A percentile compares a stretch with the other conserved stretches of the same genome.
These are phyloP conservation scores for Gryganskiella cystojenkinii DNA, from an alignment of 192 early-diverging fungal species.

Conservation along the genomic window DNA sequence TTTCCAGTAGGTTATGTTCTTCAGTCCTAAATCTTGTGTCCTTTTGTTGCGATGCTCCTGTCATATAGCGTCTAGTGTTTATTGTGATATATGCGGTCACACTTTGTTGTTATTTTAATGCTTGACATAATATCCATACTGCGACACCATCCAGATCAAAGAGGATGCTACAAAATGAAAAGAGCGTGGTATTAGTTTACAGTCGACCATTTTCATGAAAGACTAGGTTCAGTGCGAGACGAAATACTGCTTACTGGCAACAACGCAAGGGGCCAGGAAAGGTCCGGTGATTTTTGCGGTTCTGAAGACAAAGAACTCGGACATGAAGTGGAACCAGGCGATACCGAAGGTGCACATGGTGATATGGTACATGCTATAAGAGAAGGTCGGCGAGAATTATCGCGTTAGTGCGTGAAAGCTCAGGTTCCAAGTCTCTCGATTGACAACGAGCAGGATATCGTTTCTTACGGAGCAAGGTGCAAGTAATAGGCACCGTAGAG, in stretches of 20 bases:
- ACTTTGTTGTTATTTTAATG: slow-evolving; percentile 3
- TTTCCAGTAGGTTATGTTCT: too few relatives aligned
- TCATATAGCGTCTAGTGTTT: neutral
- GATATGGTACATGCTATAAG: slow-evolving; percentile 63
- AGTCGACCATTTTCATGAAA: neutral
- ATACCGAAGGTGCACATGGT: slow-evolving; percentile 76
- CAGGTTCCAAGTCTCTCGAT: neutral
- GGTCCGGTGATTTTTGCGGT: slow-evolving; percentile 70
- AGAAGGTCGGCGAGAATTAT: slow-evolving; percentile 17
- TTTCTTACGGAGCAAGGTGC: slow-evolving; percentile 67
- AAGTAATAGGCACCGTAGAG: slow-evolving; percentile 91
- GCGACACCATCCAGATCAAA: slow-evolving; percentile 53
- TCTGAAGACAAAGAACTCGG: slow-evolving; percentile 73
- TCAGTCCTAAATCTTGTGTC: too few relatives aligned
- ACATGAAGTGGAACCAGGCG: slow-evolving; percentile 74
- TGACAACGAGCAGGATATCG: neutral
- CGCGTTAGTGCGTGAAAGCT: neutral
- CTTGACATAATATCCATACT: slow-evolving; percentile 52
- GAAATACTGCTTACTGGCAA: slow-evolving; percentile 62
- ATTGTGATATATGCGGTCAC: too few relatives aligned
- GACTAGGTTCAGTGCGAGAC: neutral
- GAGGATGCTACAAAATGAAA: slow-evolving; percentile 34
- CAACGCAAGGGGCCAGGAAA: slow-evolving; percentile 72
- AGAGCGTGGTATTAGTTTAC: neutral
- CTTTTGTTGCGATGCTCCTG: neutral